Evolutionary conservation across 2,329 filamentous ascomycete species (phyloP), one percentile per base, ranked within the genome.

Genomic region (Hypoxylon sp.): DNA sequence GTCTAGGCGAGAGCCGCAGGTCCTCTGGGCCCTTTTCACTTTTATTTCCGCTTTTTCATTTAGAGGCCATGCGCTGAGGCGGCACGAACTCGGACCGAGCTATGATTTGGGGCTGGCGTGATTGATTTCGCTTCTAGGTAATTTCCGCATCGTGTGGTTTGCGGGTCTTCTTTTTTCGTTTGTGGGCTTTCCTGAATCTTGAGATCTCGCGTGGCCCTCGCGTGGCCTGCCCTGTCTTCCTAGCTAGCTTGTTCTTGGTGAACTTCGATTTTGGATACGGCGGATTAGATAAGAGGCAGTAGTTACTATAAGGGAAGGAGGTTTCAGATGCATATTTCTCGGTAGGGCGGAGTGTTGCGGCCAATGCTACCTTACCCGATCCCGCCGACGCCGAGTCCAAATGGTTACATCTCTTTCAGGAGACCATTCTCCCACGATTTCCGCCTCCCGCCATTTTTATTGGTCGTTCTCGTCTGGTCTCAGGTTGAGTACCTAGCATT

Each of bases 401-500:
- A 36, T 42, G 20, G 16, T 16, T 20, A 30, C 28, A 24, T 38
- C 16, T 30, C 52, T 30, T 55, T 26, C 52, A 22, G 40, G 28
- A 42, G 30, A 60, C 45, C 45, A 40, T 14, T 38, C 18, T n/a
- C 40, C 20, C 28, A 45, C 20, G 20, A 52, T 67, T 61, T 67
- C 32, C 32, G 56, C 36, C 53, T 64, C 38, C 24, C 22, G 8
- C 46, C n/a, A 4, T 32, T 60, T 22, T 49, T 1, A 45, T 53
- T 53, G 45, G 45, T 11, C n/a, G 50, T 45, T 40, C 16, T 24
- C 46, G 40, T 54, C 49, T 61, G 52, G 56, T 61, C 50, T 67
- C 65, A 61, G 44, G 60, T 67, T 65, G 45, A 67, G 53, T 67
- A n/a, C n/a, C n/a, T n/a, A 56, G 52, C 28, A 64, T 16, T 33